These are phyloP conservation scores for Plantago coronopus DNA, from an alignment of 305 asterid genomes.

Conservation along the genomic window DNA sequence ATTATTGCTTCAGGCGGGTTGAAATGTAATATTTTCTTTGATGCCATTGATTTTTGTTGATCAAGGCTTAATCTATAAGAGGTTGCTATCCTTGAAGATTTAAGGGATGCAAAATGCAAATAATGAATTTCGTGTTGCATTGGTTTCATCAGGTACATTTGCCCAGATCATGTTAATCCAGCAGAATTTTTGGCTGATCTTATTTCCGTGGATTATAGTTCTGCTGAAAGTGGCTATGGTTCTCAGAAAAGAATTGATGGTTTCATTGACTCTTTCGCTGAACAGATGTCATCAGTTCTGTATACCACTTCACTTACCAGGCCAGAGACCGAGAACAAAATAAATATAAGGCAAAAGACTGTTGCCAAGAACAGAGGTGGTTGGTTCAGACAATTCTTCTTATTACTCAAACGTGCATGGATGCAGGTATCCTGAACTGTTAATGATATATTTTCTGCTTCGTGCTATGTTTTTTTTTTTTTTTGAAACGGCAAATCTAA, in stretches of 20 bases:
- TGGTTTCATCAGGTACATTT: slow-evolving; percentile 59
- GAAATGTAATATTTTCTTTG: background rate
- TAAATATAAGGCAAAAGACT: slow-evolving; percentile 38
- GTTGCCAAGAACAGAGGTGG: slow-evolving; percentile 55
- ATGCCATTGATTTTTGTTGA: background rate
- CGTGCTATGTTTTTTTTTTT: background rate
- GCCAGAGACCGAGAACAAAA: slow-evolving; percentile 30
- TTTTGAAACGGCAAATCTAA: too few species aligned
- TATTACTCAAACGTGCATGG: slow-evolving; percentile 97
- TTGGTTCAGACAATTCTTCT: slow-evolving; percentile 82
- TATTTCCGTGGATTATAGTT: slow-evolving; percentile 89
- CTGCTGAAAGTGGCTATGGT: slow-evolving; percentile 64
- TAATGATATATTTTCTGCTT: slow-evolving; percentile 18
- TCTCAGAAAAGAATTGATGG: slow-evolving; percentile 83
- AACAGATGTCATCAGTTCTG: slow-evolving; percentile 54
- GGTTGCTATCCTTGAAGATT: slow-evolving; percentile 16
- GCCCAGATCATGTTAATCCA: slow-evolving; percentile 93
- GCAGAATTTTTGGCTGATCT: slow-evolving; percentile 99
- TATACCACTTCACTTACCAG: slow-evolving; percentile 58
- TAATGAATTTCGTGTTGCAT: slow-evolving; percentile 22
- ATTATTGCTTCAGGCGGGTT: background rate
- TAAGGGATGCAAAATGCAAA: slow-evolving; percentile 17
- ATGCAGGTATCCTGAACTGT: slow-evolving; percentile 65
- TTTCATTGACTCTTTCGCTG: slow-evolving; percentile 72
- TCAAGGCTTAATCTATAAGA: slow-evolving; percentile 9